Base-by-base conservation (phyloP, 495 filamentous ascomycete genomes). In the Penicillium alfredii region DNA sequence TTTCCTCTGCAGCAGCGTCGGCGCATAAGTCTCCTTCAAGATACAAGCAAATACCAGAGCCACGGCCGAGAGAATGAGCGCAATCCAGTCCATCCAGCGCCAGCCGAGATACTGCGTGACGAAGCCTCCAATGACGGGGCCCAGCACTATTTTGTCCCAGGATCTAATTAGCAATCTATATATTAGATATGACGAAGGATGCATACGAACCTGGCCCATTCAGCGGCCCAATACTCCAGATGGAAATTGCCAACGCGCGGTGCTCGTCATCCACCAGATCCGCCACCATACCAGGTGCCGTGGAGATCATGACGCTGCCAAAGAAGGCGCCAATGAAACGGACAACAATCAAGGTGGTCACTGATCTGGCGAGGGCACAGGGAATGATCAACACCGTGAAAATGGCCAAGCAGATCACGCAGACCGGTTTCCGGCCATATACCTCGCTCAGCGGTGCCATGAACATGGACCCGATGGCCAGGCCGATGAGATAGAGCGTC, bases 11-110 rank as follows among this genome's bases (percentile, higher is more conserved):
- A 94, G 65, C 30, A 94, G 68, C 6, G 73, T 69, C 0, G 88
- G 88, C 0, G 81, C 72, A 47, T 93, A 94, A 0, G 87, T 92
- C 49, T 94, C 88, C 34, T 73, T 73, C 35, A 84, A 62, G 25
- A 75, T 56, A 10, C 63, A 42, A 28, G 81, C 68, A 35, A 73
- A 53, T 17, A 68, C 19, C 15, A 74, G 68, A 1, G 74, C 74
- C 2, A 73, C 65, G 8, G 73, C 81, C 1, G 73, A 68, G 2
- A 83, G 63, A 20, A 89, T 87, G 35, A 92, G 61, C 5, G 80
- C 76, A 14, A 93, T 61, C 84, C 87, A 93, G 58, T 81, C 84
- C 13, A 78, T 80, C 84, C 84, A 92, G 30, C 84, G 61, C 87
- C 87, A 94, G 13, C 86, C 85, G n/a, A 88, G 70, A 47, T 83